These are phyloP conservation scores for Fragilaria crotonensis DNA, from an alignment of 108 stramenopile genomes.

Conservation along the genomic window DNA sequence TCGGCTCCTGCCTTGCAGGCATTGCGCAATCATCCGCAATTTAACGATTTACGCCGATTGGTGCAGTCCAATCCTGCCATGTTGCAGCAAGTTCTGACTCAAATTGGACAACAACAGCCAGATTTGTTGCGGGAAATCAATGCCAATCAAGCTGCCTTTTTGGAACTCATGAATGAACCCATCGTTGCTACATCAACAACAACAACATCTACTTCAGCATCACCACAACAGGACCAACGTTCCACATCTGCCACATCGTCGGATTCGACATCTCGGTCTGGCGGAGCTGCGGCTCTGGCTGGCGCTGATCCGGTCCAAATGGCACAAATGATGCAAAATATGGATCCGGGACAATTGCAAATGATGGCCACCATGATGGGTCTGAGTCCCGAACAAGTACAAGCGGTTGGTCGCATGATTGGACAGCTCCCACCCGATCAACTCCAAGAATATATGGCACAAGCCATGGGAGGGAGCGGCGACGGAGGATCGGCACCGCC, in stretches of 20 bases:
- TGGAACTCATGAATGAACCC: constrained; percentile 97
- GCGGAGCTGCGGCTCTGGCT: constrained; percentile 19
- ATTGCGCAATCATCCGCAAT: constrained; percentile 92
- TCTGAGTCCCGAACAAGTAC: constrained; percentile 86
- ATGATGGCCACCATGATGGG: constrained; percentile 92
- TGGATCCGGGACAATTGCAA: constrained; percentile 83
- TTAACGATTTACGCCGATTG: constrained; percentile 83
- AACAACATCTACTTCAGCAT: no score
- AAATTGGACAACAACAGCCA: constrained; percentile 91
- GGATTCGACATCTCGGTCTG: no score
- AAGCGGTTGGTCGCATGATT: constrained; percentile 86
- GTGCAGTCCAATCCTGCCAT: constrained; percentile 90
- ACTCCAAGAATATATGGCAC: constrained; percentile 84
- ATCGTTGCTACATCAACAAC: no score
- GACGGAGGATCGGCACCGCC: constrained; percentile 40
- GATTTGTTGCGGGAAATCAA: constrained; percentile 88
- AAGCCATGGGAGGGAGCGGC: constrained; percentile 62
- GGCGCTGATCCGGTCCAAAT: constrained; percentile 70
- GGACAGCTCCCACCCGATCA: constrained; percentile 91
- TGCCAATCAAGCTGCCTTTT: constrained; percentile 88
- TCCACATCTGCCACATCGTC: no score
- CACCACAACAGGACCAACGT: no score
- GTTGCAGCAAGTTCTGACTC: constrained; percentile 80
- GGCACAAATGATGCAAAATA: constrained; percentile 71
- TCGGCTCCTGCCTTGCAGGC: no score